These are phyloP conservation scores for Leccinum insolens DNA, from an alignment of 1,284 basidiomycete genomes.

Conservation along the genomic window DNA sequence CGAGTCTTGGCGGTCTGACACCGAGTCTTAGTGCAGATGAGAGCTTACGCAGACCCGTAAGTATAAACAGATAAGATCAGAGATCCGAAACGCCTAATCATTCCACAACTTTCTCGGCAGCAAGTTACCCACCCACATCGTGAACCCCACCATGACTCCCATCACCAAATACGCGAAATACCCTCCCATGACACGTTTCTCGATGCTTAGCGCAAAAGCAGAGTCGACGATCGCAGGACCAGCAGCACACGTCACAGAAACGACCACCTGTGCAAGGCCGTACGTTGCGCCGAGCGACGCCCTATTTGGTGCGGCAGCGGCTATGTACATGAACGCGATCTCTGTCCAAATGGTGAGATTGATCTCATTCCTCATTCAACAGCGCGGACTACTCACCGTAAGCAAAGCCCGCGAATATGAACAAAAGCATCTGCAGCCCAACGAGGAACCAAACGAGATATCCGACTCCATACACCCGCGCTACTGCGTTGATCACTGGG, in stretches of 20 bases:
- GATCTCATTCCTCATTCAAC: not conserved
- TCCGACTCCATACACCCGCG: constrained; percentile 24
- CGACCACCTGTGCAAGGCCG: constrained; percentile 50
- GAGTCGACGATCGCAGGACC: constrained; percentile 53
- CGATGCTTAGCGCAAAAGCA: constrained; percentile 39
- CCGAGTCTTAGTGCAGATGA: no score
- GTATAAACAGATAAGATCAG: no score
- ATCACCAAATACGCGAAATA: constrained; percentile 46
- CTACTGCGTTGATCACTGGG: constrained; percentile 41
- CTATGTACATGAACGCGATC: constrained; percentile 47
- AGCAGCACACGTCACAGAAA: constrained; percentile 46
- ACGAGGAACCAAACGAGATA: constrained; percentile 38
- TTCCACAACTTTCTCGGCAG: constrained; percentile 23
- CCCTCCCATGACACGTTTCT: constrained; percentile 44
- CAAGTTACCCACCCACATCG: constrained; percentile 29
- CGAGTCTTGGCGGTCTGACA: not conserved
- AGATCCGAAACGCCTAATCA: not conserved
- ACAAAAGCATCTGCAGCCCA: constrained; percentile 31
- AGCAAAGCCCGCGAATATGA: constrained; percentile 22
- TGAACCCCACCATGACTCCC: constrained; percentile 24
- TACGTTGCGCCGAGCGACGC: constrained; percentile 63
- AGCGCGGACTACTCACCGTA: constrained; percentile 34
- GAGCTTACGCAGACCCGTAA: no score
- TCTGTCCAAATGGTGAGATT: constrained; percentile 29
- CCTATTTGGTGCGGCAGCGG: constrained; percentile 44